Evolutionary conservation across 345 rosid species (phyloP), one percentile per base, ranked within the genome.

Genomic region (Excoecaria cochinchinensis): DNA sequence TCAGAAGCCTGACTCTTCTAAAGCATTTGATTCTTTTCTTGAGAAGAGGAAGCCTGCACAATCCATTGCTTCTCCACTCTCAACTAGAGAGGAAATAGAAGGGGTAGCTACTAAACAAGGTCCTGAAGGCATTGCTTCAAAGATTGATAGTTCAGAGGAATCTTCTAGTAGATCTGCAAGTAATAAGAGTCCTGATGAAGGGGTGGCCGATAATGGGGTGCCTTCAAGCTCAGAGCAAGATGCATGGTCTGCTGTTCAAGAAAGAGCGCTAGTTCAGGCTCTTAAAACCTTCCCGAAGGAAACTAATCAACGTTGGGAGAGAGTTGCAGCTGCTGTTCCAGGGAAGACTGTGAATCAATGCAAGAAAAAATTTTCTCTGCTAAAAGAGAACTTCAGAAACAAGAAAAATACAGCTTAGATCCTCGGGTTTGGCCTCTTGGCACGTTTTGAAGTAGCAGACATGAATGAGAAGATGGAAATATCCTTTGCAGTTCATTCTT

Each of bases 281-380:
- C 85, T 96, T 15, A 96, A 96, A 88, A 89, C 98, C 65, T 96
- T 93, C 83, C 98, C 99, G 0, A 96, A 93, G 78, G 99, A 96
- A 80, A 85, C 90, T 36, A 84, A 73, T 76, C 97, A 93, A 69
- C 90, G 99, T 3, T 96, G 99, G 99, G 99, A 96, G 89, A 78
- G 99, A 77, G 97, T 96, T 66, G 95, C 97, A 59, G 86, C 99
- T 53, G 97, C 99, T 21, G 97, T 96, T 76, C 99, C 98, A 22
- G 97, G 99, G 76, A 96, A 90, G 81, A 90, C 95, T 6, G 78
- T 90, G 82, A 90, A 82, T 76, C 99, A 93, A 58, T 96, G 98
- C 92, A 93, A 89, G 95, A 96, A 90, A 85, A 93, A 96, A 72
- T 88, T 93, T 75, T 85, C 97, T 38, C 77, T 70, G 77, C 85